Percentiles rank a stretch among this genome's conserved stretches.
Conservation (phyloP, 768 basidiomycete species). For the Suillus placidus region DNA sequence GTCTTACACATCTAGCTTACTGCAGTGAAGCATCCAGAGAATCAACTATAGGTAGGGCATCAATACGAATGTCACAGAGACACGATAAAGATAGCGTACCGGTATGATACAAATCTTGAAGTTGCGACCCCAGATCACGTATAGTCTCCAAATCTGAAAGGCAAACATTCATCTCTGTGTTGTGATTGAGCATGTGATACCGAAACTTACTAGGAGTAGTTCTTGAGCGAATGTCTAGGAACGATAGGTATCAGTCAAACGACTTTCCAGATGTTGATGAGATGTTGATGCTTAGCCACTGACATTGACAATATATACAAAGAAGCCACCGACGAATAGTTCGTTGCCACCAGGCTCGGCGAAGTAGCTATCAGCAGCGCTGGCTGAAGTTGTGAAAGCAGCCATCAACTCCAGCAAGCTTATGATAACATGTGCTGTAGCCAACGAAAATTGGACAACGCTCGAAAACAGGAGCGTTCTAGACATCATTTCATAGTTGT, state of each 20-base stretch:
- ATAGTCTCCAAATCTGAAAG: conserved; percentile 30
- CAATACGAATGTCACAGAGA: neutral
- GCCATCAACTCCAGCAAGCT: conserved; percentile 17
- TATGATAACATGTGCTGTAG: conserved; percentile 12
- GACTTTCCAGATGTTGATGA: no score
- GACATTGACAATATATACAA: conserved; percentile 20
- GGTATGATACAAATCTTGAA: conserved; percentile 20
- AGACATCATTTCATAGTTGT: neutral
- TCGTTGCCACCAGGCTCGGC: conserved; percentile 5
- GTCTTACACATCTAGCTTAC: conserved; percentile 11
- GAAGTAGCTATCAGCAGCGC: conserved; percentile 7
- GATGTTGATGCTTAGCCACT: neutral
- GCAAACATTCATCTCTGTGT: neutral
- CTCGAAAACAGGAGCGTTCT: conserved; percentile 18
- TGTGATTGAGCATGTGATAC: neutral
- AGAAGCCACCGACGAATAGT: conserved; percentile 18
- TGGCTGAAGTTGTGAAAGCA: conserved; percentile 11
- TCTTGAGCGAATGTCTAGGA: conserved; percentile 19
- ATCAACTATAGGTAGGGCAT: conserved; percentile 16
- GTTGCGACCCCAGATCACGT: conserved; percentile 18
- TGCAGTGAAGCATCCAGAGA: conserved; percentile 20
- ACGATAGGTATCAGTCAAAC: neutral
- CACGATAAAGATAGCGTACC: conserved; percentile 13
- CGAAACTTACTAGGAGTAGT: conserved; percentile 22
- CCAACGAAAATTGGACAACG: conserved; percentile 23